Base-by-base conservation (phyloP, 2,329 filamentous ascomycete species). In the Colletotrichum theobromicola region DNA sequence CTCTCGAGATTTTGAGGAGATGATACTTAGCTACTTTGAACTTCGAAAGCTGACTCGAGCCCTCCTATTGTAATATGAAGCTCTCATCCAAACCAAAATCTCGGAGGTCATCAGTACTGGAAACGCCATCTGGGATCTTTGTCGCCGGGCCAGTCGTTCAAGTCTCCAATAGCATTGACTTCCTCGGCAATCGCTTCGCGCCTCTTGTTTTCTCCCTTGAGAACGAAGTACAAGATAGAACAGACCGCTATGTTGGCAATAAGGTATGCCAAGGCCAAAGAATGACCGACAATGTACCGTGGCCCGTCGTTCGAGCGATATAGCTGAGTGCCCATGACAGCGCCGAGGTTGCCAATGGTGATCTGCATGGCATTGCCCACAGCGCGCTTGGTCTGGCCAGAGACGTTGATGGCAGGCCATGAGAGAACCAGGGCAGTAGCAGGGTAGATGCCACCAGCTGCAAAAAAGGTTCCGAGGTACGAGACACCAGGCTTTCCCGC, bases 321-420 rank as follows among this genome's bases (percentile, higher is more conserved):
- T 2, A 95, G 80, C 81, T 95, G 93, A 2, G 93, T 94, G 0
- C 93, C 93, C 28, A 95, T 77, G 0, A 94, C 91, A 0, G 92
- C 92, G 1, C 93, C 93, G 2, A 93, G 79, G 76, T 94, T 94
- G 0, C 93, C 93, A 65, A 94, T 92, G 12, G 90, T 92, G 72
- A 94, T 94, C 77, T 94, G 92, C 89, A 94, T 90, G 0, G 91
- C 93, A 62, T 92, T 94, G 4, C 90, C 91, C 5, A 92, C 90
- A 1, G 91, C 91, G 1, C 93, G 87, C 82, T 94, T 94, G 0
- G 92, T 93, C 82, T 94, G 92, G 0, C 92, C 92, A 0, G 91
- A 92, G 1, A 94, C 91, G 73, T 94, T 94, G 80, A 93, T 93
- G 2, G 93, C 92, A 0, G 92, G 91, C 93, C 93, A 94, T 1